Evolutionary conservation across 2,329 filamentous ascomycete genomes (phyloP).

Genomic region (Juglanconis oblonga): DNA sequence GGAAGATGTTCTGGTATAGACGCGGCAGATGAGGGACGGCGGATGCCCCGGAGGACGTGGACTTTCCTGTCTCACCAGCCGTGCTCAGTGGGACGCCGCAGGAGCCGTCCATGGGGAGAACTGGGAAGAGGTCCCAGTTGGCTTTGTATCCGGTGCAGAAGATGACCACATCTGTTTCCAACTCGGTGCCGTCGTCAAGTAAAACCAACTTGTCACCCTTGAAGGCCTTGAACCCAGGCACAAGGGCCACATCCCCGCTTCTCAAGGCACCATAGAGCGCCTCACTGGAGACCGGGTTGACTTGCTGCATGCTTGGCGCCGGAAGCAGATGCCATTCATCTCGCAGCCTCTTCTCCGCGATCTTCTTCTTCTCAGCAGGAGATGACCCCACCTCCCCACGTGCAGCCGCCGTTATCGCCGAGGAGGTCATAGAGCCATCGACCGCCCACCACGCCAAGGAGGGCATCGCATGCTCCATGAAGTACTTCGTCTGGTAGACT

Average conservation of each 20-base stretch:
- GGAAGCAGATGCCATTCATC: not conserved
- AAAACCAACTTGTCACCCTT: not conserved
- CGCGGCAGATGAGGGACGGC: not conserved
- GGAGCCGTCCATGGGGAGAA: not conserved
- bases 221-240: not conserved
- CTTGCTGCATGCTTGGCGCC: not conserved
- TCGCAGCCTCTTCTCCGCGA: not conserved
- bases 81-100: not conserved
- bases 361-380: not conserved
- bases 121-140: not conserved
- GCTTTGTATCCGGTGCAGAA: slow-evolving; percentile 2
- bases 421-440: not conserved
- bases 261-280: not conserved
- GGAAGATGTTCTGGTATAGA: slow-evolving; percentile 5
- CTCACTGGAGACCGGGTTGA: not conserved
- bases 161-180: slow-evolving; percentile 1
- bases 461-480: not conserved
- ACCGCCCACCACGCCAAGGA: not conserved
- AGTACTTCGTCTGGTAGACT: not conserved
- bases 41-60: too few species aligned
- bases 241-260: not conserved
- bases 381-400: not conserved
- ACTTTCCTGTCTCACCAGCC: not conserved
- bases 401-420: not conserved
- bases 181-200: slow-evolving; percentile 2